Evolutionary conservation across 2,329 filamentous ascomycete species (phyloP), one percentile per base, ranked within the genome.

Genomic region (Ceratocystiopsis brevicomis): DNA sequence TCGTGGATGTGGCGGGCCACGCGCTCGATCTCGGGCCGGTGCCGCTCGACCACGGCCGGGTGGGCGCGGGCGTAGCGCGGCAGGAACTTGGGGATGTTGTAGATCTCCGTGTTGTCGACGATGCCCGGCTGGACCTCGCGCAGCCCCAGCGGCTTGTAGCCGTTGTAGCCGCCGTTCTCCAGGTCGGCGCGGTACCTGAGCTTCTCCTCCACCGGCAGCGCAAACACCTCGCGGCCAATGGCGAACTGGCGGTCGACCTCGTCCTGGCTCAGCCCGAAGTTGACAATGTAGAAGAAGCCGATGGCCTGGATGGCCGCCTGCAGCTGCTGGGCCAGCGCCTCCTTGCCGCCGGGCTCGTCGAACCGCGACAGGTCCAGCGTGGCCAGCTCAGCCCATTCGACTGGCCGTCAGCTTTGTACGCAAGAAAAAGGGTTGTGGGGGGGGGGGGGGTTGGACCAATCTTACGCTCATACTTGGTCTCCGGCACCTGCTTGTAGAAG

Each of bases 1-100:
- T 64, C 54, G 49, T 74, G 69, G 44, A 64, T 41, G 43, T 50
- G 46, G 38, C 44, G 61, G 40, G 61, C 64, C 56, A 78, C 76
- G 0, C 49, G 48, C 50, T 76, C 71, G 39, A 78, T 73, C 45
- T 73, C 68, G 0, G 60, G 53, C n/a, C 68, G 59, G 47, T 73
- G 58, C 0, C 63, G 59, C 36, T 60, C 52, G 0, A 77, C 53
- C 0, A 73, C 50, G 0, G 61, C 53, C 0, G 68, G 68, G 14
- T 71, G 66, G 14, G 55, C 48, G 13, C 64, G 61, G 15, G 60
- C 53, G 50, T 67, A 63, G 43, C 62, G 54, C 1, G 58, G 56
- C 15, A 62, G 63, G 47, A 72, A 75, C 48, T 76, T 76, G 42
- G 69, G 67, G 11, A 75, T 66, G 51, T 76, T 75, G 59, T 68